phyloP scores from a whole-genome alignment of 2,329 filamentous ascomycete species.

The Fusarium oligoseptatum region DNA sequence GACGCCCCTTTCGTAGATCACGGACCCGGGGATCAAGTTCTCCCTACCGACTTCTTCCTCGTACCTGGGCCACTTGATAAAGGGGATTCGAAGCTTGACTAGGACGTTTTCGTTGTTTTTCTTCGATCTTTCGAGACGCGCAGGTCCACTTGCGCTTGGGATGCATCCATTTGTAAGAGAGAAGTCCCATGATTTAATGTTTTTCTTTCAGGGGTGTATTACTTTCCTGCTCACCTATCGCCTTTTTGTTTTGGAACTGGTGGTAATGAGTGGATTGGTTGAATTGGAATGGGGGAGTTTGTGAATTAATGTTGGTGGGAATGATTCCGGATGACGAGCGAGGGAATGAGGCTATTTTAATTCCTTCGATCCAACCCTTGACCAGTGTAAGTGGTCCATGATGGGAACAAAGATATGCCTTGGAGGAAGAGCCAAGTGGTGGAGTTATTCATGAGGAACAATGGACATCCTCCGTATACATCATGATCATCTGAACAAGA shows the following conservation, averaged over 20 bases:
- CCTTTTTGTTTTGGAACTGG: neutral
- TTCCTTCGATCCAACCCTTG: neutral
- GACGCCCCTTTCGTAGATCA: neutral
- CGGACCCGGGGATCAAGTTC: constrained; percentile 11
- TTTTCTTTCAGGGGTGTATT: neutral
- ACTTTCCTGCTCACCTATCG: neutral
- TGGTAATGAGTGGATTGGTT: neutral
- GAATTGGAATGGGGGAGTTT: neutral
- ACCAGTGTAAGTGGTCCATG: neutral
- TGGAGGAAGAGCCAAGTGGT: neutral
- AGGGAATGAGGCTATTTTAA: neutral
- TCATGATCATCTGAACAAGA: neutral
- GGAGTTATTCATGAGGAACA: neutral
- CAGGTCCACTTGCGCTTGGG: constrained; percentile 12
- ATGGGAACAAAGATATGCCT: neutral
- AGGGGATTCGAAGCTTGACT: constrained; percentile 19
- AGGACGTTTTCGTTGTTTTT: constrained; percentile 13
- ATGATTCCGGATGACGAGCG: neutral
- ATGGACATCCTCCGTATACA: neutral
- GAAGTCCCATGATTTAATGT: neutral
- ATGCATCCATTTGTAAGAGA: constrained; percentile 22
- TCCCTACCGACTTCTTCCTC: constrained; percentile 5
- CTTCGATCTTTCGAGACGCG: constrained; percentile 16
- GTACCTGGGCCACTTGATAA: constrained; percentile 29
- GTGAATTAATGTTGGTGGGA: neutral